phyloP scores from a whole-genome alignment of 306 rosid genomes.

The Cicer chorassanicum region DNA sequence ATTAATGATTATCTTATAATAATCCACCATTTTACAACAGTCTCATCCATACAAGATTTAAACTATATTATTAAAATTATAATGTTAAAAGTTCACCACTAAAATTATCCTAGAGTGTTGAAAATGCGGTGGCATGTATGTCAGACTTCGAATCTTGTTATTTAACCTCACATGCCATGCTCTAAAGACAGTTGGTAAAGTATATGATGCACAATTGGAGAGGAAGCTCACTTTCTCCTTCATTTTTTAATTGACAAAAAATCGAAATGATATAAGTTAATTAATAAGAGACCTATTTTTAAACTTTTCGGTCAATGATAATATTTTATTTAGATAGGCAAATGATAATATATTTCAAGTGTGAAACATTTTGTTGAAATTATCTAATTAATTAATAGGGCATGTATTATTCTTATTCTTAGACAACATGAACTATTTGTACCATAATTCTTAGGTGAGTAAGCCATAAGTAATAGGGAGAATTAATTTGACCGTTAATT shows the following conservation, averaged over 20 bases:
- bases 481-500: constrained; percentile 31
- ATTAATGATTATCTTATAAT: too few relatives aligned
- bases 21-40: too few relatives aligned
- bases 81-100: too few relatives aligned
- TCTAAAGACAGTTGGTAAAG: constrained; percentile 40
- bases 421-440: too few relatives aligned
- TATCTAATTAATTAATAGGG: background rate
- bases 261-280: background rate
- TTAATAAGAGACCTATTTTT: background rate
- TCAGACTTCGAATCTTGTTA: constrained; percentile 45
- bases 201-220: constrained; percentile 13
- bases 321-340: background rate
- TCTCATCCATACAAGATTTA: too few relatives aligned
- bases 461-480: background rate
- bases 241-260: constrained; percentile 4
- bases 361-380: constrained; percentile 20
- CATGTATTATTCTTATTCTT: constrained; percentile 29
- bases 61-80: too few relatives aligned
- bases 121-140: constrained; percentile 39
- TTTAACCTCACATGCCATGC: constrained; percentile 43
- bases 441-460: background rate
- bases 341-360: constrained; percentile 28
- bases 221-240: constrained; percentile 21
- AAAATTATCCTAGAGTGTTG: background rate
- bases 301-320: constrained; percentile 43